Evolutionary conservation across 345 rosid genomes (phyloP).

Genomic region (Syzygium oleosum): DNA sequence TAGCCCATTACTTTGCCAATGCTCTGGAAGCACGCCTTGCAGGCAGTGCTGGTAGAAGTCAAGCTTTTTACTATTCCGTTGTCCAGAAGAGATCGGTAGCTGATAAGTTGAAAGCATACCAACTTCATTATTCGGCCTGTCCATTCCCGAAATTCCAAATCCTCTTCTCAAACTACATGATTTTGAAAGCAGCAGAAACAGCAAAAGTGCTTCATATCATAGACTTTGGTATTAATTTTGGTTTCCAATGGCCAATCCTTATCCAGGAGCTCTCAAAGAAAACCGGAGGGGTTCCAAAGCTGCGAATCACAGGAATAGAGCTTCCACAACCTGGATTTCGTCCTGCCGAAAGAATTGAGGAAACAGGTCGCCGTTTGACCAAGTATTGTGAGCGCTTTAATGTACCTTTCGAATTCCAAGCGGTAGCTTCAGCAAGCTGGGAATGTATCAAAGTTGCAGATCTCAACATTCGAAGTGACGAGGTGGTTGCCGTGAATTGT

Average conservation of each 20-base stretch:
- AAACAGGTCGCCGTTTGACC: slow-evolving; percentile 59
- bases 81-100: slow-evolving; percentile 12
- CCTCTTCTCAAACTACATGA: slow-evolving; percentile 19
- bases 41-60: slow-evolving; percentile 11
- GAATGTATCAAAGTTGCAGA: slow-evolving; percentile 58
- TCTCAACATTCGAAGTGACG: slow-evolving; percentile 48
- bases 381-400: slow-evolving; percentile 61
- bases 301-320: slow-evolving; percentile 41
- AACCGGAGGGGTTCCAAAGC: slow-evolving; percentile 28
- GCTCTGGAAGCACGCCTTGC: slow-evolving; percentile 22
- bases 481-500: slow-evolving; percentile 66
- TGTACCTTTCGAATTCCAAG: slow-evolving; percentile 70
- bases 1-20: slow-evolving; percentile 32
- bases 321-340: slow-evolving; percentile 20
- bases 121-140: slow-evolving; percentile 15
- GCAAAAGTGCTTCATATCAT: slow-evolving; percentile 32
- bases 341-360: slow-evolving; percentile 16
- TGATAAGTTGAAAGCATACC: slow-evolving; percentile 35
- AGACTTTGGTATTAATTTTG: slow-evolving; percentile 42
- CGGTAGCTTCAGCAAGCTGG: slow-evolving; percentile 59
- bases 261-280: slow-evolving; percentile 24
- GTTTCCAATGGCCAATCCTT: slow-evolving; percentile 49
- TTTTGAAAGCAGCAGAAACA: slow-evolving; percentile 18
- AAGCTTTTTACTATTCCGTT: background rate
- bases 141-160: slow-evolving; percentile 26